Evolutionary conservation across 768 basidiomycete species (phyloP).

Genomic region (Fomitopsis serialis): DNA sequence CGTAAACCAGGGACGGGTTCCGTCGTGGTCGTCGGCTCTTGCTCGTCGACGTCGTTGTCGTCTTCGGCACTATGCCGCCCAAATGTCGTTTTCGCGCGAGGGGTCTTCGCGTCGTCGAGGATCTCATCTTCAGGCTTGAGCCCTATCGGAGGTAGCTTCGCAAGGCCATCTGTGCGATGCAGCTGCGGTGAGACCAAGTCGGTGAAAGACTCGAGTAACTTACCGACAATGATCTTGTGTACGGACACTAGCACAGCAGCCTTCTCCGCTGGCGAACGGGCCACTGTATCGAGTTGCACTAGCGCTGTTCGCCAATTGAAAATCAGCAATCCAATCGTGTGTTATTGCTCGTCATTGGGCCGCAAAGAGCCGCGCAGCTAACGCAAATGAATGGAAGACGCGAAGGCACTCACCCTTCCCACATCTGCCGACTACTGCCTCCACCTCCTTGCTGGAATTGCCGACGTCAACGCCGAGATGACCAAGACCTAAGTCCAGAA

Average conservation of each 20-base stretch:
- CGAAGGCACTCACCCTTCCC: constrained; percentile 61
- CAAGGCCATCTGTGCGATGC: constrained; percentile 56
- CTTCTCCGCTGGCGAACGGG: constrained; percentile 71
- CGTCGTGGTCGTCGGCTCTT: background rate
- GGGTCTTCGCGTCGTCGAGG: constrained; percentile 25
- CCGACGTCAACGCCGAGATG: constrained; percentile 87
- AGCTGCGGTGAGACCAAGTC: background rate
- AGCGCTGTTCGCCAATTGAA: constrained; percentile 35
- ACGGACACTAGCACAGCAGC: constrained; percentile 74
- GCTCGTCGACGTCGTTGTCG: constrained; percentile 7
- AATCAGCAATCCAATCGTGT: background rate
- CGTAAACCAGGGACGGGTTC: background rate
- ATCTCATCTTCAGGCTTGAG: constrained; percentile 59
- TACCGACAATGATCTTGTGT: constrained; percentile 85
- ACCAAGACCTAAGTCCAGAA: constrained; percentile 82
- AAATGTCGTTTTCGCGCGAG: background rate
- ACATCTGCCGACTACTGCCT: constrained; percentile 63
- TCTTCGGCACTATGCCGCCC: constrained; percentile 1
- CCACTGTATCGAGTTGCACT: constrained; percentile 41
- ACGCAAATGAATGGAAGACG: background rate
- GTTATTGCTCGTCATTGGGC: background rate
- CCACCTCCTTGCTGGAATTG: constrained; percentile 41
- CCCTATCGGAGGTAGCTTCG: constrained; percentile 65
- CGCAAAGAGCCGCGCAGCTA: background rate
- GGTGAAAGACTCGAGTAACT: constrained; percentile 20